Evolutionary conservation across 2,329 filamentous ascomycete species (phyloP), one percentile per base, ranked within the genome.

Genomic region (Arthrobotrys megalospora): DNA sequence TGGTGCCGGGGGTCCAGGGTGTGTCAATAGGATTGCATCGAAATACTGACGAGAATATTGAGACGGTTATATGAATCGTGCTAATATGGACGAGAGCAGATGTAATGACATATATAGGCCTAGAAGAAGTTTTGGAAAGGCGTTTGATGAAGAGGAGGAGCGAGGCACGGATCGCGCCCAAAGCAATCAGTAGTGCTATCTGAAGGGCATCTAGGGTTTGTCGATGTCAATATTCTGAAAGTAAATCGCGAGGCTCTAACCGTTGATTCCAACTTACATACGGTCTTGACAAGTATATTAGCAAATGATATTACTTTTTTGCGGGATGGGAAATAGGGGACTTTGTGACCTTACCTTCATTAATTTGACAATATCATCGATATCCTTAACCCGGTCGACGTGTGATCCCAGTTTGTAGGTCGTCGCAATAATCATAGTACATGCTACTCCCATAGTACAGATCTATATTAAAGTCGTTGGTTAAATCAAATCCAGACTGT

Each of bases 391-490:
- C 4, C 34, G 3, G n/a, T 58, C 28, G 28, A 58, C 16, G 34
- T 58, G 53, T 32, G n/a, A 38, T 19, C 53, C 53, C 34, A 58
- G 14, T 34, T 32, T 32, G 28, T 58, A 58, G 24, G 24, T 58
- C 28, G 53, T 58, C 32, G 28, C 53, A 34, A 58, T 28, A 38
- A 58, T 58, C 53, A 58, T 34, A 38, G 53, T 58, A 16, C 24
- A 36, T 38, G 28, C 53, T 58, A 32, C 32, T 16, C 21, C 53
- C 53, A 38, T 58, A n/a, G 34, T 32, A 19, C 24, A 34, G 14
- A 58, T 58, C 53, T 58, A 58, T 36, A 58, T 36, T 36, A 28
- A 52, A 52, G 14, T 16, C 48, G 6, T 32, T 12, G 14, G 19
- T 32, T 28, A 28, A 28, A 2, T 28, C 14, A 5, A 48, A 52